Evolutionary conservation across 306 rosid genomes (phyloP).

Genomic region (Cyclanthera cordifolia): DNA sequence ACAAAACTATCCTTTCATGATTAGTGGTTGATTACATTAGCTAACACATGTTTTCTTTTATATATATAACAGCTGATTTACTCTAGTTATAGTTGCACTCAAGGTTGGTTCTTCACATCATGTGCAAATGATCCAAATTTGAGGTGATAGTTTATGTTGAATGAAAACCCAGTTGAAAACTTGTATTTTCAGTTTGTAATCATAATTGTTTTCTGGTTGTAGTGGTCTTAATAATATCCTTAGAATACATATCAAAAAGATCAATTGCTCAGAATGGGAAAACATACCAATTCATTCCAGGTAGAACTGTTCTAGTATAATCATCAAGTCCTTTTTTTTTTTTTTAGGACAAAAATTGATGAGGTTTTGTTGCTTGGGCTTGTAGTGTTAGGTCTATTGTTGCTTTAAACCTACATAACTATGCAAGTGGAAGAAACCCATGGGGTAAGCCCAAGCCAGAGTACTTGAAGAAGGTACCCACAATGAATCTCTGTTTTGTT

Average conservation of each 20-base stretch:
- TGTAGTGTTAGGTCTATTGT: constrained; percentile 87
- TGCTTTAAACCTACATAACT: constrained; percentile 84
- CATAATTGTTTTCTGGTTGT: constrained; percentile 22
- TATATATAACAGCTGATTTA: constrained; percentile 46
- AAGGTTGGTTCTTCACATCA: constrained; percentile 97
- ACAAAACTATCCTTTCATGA: too few relatives aligned
- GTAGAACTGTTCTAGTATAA: constrained; percentile 16
- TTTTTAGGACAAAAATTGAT: neutral
- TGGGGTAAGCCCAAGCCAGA: constrained; percentile 86
- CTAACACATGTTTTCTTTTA: neutral
- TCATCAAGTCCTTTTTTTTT: neutral
- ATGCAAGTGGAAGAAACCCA: constrained; percentile 95
- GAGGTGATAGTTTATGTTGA: constrained; percentile 40
- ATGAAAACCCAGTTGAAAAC: constrained; percentile 17
- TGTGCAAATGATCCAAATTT: constrained; percentile 78
- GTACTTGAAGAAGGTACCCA: constrained; percentile 79
- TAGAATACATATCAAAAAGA: constrained; percentile 70
- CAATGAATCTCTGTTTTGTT: neutral
- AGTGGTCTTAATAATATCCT: constrained; percentile 85
- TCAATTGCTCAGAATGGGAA: constrained; percentile 81
- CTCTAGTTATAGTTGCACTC: constrained; percentile 84
- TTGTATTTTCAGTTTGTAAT: neutral
- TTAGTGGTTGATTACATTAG: neutral
- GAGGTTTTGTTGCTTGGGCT: constrained; percentile 11
- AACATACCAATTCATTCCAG: constrained; percentile 62